Conservation (phyloP, 2,329 filamentous ascomycete species). For the Alternaria triticimaculans region DNA sequence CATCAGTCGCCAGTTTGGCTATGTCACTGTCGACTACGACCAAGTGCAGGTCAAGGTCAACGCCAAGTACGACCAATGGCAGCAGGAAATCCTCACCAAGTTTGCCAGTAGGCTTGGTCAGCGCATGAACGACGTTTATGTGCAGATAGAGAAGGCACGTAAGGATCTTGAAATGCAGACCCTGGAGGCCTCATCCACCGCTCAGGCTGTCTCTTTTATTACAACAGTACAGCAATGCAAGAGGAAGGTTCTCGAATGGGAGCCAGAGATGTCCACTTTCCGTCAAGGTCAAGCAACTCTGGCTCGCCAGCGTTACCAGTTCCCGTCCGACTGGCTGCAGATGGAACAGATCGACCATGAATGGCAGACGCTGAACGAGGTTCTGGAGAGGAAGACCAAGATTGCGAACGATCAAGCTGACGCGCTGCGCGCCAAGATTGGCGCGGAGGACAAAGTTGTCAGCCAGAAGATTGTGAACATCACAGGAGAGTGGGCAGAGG, state of each 20-base stretch:
- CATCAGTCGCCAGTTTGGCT: conserved; percentile 89
- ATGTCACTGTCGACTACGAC: conserved; percentile 95
- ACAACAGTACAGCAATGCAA: conserved; percentile 97
- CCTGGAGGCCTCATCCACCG: conserved; percentile 91
- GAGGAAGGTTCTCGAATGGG: conserved; percentile 91
- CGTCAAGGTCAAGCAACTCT: conserved; percentile 93
- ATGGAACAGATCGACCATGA: conserved; percentile 96
- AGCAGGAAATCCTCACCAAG: conserved; percentile 93
- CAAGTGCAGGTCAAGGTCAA: conserved; percentile 99
- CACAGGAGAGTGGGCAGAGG: conserved; percentile 87
- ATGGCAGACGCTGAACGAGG: conserved; percentile 92
- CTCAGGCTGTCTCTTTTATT: conserved; percentile 97
- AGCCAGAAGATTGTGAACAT: conserved; percentile 87
- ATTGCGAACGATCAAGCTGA: conserved; percentile 97
- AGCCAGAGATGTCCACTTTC: conserved; percentile 94
- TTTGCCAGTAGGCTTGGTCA: conserved; percentile 88
- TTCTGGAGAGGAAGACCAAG: conserved; percentile 89
- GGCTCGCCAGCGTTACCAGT: conserved; percentile 89
- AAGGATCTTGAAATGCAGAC: conserved; percentile 91
- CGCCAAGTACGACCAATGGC: conserved; percentile 99
- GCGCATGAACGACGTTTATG: conserved; percentile 90
- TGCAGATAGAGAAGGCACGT: conserved; percentile 88
- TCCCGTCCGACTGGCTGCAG: conserved; percentile 90
- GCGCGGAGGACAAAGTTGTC: conserved; percentile 90
- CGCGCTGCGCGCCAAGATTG: conserved; percentile 91